Base-by-base conservation (phyloP, 495 filamentous ascomycete species). In the Neurospora cerealis region DNA sequence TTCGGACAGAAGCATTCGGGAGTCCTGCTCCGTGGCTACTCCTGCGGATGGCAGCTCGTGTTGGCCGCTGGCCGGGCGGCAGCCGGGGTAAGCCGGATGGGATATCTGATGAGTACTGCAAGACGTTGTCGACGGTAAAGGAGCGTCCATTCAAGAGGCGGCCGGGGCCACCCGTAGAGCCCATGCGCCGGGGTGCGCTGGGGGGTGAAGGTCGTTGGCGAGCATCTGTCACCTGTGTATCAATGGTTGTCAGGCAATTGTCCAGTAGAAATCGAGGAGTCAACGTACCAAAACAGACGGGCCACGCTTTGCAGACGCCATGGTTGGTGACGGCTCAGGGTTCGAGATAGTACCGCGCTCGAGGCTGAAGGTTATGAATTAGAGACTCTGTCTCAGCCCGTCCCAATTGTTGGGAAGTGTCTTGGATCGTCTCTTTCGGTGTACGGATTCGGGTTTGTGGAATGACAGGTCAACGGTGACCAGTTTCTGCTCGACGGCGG, bases 111-210 rank as follows among this genome's bases (percentile, higher is more conserved):
- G 94, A 90, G 83, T 96, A 93, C 82, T 96, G 94, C 4, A 99
- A 90, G 73, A 98, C 91, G 78, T 94, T 97, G 82, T 99, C 96
- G 78, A 99, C 96, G 15, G 93, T 96, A 76, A 99, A 93, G 80
- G 96, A 90, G 69, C 94, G 93, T 74, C 91, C 94, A 60, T 75
- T 81, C 11, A 88, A 83, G 39, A 75, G 73, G 37, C 78, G 78
- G 2, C 76, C 78, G 13, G 74, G 69, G 70, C 72, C 40, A 44
- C 70, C 73, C 10, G 69, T 13, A 21, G 41, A 48, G 13, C 54
- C 72, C 4, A 66, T 72, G 28, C 78, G 78, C 66, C 74, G 77
- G 10, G 75, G 69, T 3, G 71, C 71, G 39, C 74, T 71, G 36
- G 79, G 78, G 6, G 74, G 40, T 36, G 75, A 74, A 10, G 80